These are phyloP conservation scores for Penicillium canescens DNA, from an alignment of 495 filamentous ascomycete species.

Conservation along the genomic window DNA sequence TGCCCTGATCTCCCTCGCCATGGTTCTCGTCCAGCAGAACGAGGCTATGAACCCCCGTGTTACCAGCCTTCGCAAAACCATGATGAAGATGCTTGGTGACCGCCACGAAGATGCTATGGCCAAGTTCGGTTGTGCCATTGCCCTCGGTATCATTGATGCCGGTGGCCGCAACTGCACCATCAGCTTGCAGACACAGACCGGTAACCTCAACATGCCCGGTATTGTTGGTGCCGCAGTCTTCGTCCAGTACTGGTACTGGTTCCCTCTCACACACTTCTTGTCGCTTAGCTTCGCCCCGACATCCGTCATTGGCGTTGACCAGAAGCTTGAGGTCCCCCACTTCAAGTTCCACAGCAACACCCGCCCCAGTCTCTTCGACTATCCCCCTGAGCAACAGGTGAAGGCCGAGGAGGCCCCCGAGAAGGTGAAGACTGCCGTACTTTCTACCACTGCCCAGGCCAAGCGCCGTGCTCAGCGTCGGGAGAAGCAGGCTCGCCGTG, in stretches of 20 bases:
- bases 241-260: constrained; percentile 99
- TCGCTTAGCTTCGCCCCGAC: constrained; percentile 92
- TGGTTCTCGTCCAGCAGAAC: constrained; percentile 99
- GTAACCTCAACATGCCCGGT: constrained; percentile 95
- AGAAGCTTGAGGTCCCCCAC: constrained; percentile 89
- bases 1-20: constrained; percentile 89
- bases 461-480: constrained; percentile 84
- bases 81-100: constrained; percentile 89
- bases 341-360: constrained; percentile 97
- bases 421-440: constrained; percentile 91
- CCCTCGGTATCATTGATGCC: constrained; percentile 96
- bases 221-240: constrained; percentile 98
- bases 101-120: constrained; percentile 99
- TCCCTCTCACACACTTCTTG: constrained; percentile 97
- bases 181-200: constrained; percentile 93
- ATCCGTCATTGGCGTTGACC: constrained; percentile 89
- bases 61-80: constrained; percentile 74
- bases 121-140: constrained; percentile 93
- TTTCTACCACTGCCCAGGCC: constrained; percentile 95
- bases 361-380: constrained; percentile 93
- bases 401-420: constrained; percentile 92
- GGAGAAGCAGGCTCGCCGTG: constrained; percentile 67
- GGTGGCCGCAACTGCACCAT: constrained; percentile 98
- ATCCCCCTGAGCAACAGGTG: constrained; percentile 92
- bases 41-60: constrained; percentile 94